Conservation (phyloP, 345 rosid species). For the Acer yangbiense region DNA sequence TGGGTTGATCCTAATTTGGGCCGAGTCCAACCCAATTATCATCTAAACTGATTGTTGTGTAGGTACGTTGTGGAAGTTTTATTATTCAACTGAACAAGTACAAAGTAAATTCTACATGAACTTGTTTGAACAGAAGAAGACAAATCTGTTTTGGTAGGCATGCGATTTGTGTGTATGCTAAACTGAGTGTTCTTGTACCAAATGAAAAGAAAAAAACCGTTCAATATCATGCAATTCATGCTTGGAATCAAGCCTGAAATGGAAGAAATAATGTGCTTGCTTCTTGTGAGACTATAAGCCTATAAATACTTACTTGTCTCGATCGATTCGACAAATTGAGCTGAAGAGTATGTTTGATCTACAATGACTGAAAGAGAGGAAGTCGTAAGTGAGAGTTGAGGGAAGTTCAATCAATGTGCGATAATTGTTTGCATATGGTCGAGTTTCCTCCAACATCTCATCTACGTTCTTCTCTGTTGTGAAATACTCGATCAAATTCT, state of each 20-base stretch:
- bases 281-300: neutral
- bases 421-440: neutral
- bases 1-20: neutral
- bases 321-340: neutral
- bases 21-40: neutral
- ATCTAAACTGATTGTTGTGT: neutral
- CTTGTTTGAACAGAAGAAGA: neutral
- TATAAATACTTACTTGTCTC: neutral
- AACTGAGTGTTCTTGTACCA: neutral
- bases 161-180: neutral
- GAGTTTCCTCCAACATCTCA: conserved; percentile 17
- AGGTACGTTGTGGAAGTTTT: neutral
- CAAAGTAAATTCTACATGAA: neutral
- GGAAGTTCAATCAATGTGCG: neutral
- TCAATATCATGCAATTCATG: conserved; percentile 2
- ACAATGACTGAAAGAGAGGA: neutral
- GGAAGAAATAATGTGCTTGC: neutral
- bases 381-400: conserved; percentile 6
- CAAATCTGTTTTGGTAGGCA: no score
- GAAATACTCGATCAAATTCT: neutral
- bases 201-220: neutral
- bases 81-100: neutral
- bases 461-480: neutral
- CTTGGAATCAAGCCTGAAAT: neutral
- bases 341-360: neutral